Evolutionary conservation across 2,329 filamentous ascomycete species (phyloP).

Genomic region (Ophiocordyceps unilateralis): DNA sequence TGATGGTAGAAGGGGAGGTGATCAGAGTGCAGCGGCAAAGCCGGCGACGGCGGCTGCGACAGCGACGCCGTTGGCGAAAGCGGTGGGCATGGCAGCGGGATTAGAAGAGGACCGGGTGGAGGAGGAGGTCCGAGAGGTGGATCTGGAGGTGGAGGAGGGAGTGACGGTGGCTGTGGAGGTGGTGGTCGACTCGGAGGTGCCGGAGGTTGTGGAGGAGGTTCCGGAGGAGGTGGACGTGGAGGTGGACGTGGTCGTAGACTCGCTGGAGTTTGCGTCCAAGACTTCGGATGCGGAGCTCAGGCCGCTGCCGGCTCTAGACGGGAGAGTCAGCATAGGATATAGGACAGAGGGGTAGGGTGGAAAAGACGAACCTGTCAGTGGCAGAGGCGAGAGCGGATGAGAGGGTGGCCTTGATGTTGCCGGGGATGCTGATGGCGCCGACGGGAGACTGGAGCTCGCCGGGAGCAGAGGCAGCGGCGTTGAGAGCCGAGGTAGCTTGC

Average conservation of each 20-base stretch:
- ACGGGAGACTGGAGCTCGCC: background rate
- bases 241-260: background rate
- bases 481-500: background rate
- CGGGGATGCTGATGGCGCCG: no score
- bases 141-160: background rate
- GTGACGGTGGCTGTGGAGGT: background rate
- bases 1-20: no score
- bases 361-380: background rate
- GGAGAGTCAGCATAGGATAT: background rate
- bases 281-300: background rate
- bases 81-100: slow-evolving; percentile 7
- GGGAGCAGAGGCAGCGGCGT: background rate
- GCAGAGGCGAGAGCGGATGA: no score
- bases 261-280: background rate
- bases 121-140: background rate
- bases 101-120: slow-evolving; percentile 2
- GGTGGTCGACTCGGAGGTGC: background rate
- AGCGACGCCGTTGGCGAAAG: slow-evolving; percentile 5
- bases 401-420: no score
- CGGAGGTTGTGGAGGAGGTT: slow-evolving; percentile 1
- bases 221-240: background rate
- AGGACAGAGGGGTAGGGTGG: background rate
- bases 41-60: slow-evolving; percentile 8
- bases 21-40: slow-evolving; percentile 6
- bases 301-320: background rate